Evolutionary conservation across 805 yeast genomes (phyloP).

Genomic region (Yarrowia osloensis): DNA sequence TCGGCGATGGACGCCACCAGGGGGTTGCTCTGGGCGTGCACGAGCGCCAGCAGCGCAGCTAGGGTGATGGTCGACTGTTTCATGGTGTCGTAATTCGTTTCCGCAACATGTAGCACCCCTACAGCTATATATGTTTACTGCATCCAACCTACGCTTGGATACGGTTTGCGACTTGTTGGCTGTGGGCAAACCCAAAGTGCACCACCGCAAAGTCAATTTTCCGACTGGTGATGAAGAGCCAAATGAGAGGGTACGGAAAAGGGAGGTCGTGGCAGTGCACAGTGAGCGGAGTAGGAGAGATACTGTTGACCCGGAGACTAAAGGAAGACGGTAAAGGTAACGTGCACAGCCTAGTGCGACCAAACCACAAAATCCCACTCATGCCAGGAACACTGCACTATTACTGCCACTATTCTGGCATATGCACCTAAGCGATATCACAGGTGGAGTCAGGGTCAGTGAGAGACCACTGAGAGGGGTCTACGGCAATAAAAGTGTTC

Average conservation of each 20-base stretch:
- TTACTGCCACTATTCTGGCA: neutral
- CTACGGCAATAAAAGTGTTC: no score
- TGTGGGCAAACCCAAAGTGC: neutral
- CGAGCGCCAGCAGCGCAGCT: neutral
- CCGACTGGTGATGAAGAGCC: neutral
- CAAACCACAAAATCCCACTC: neutral
- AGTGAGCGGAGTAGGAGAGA: neutral
- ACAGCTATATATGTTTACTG: constrained; percentile 9
- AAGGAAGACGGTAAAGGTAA: no score
- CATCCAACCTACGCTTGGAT: neutral
- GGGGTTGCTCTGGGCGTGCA: constrained; percentile 4
- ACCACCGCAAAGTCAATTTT: constrained; percentile 3
- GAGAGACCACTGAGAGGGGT: neutral
- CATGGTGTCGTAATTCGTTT: neutral
- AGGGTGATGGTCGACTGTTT: neutral
- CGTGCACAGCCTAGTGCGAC: no score
- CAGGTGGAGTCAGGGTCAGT: neutral
- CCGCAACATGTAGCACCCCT: neutral
- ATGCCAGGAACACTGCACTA: neutral
- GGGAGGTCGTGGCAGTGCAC: constrained; percentile 9
- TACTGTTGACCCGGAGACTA: no score
- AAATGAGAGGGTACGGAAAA: neutral
- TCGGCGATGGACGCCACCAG: constrained; percentile 20
- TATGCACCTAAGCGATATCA: neutral
- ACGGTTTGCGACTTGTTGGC: constrained; percentile 4